These are phyloP conservation scores for Circinella minor DNA, from an alignment of 371 early-diverging fungal species.

Conservation along the genomic window DNA sequence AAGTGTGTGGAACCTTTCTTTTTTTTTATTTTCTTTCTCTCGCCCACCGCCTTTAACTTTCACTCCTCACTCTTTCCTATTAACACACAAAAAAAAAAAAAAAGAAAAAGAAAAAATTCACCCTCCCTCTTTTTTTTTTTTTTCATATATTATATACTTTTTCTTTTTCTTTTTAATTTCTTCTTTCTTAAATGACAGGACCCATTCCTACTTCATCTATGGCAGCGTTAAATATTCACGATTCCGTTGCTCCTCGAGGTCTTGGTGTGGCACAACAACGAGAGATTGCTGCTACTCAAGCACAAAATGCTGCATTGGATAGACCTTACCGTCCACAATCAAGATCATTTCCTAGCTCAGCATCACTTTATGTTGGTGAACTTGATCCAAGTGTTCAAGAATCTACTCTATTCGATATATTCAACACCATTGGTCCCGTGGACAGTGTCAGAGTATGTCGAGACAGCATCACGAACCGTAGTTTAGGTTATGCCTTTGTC, in stretches of 20 bases:
- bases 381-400: slow-evolving; percentile 92
- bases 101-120: background rate
- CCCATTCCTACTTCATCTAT: slow-evolving; percentile 11
- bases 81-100: background rate
- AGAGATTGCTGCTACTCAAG: slow-evolving; percentile 46
- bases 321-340: slow-evolving; percentile 22
- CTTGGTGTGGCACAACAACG: slow-evolving; percentile 42
- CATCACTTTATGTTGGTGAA: slow-evolving; percentile 90
- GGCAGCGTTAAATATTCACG: slow-evolving; percentile 12
- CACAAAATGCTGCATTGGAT: slow-evolving; percentile 29
- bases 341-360: slow-evolving; percentile 31
- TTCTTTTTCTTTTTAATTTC: background rate
- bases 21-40: too few relatives aligned
- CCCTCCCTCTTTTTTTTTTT: background rate
- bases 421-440: slow-evolving; percentile 88
- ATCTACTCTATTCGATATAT: slow-evolving; percentile 91
- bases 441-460: slow-evolving; percentile 96
- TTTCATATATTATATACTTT: background rate
- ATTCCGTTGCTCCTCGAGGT: slow-evolving; percentile 27
- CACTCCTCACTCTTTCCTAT: too few relatives aligned
- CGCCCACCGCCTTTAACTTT: too few relatives aligned
- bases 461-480: slow-evolving; percentile 93
- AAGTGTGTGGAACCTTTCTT: too few relatives aligned
- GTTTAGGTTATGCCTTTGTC: slow-evolving; percentile 97
- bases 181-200: background rate